These are phyloP conservation scores for Boletus reticulatus DNA, from an alignment of 768 basidiomycete genomes.

Conservation along the genomic window DNA sequence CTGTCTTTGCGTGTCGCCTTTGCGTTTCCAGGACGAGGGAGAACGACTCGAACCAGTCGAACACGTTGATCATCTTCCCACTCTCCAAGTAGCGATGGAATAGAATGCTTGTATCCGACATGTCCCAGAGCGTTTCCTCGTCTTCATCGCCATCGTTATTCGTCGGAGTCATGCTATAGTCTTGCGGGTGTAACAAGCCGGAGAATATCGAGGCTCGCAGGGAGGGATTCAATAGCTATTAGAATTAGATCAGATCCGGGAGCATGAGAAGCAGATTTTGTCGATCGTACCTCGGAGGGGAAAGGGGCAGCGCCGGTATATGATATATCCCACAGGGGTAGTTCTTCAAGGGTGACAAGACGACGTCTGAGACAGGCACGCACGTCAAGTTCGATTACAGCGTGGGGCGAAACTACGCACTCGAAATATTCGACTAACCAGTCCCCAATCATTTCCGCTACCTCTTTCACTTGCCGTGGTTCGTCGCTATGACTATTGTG, in stretches of 20 bases:
- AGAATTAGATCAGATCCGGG: not conserved
- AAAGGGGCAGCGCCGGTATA: slow-evolving; percentile 65
- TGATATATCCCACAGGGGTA: slow-evolving; percentile 68
- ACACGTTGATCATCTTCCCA: slow-evolving; percentile 80
- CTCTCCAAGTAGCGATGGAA: slow-evolving; percentile 77
- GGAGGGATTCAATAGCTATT: slow-evolving; percentile 68
- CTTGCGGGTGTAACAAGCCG: slow-evolving; percentile 58
- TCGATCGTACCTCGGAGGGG: slow-evolving; percentile 56
- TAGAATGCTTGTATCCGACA: slow-evolving; percentile 75
- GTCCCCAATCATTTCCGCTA: slow-evolving; percentile 35
- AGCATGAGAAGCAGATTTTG: not conserved
- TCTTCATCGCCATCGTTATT: slow-evolving; percentile 23
- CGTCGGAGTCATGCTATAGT: slow-evolving; percentile 33
- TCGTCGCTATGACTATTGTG: slow-evolving; percentile 15
- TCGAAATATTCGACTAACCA: slow-evolving; percentile 53
- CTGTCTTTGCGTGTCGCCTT: slow-evolving; percentile 15
- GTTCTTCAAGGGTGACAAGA: slow-evolving; percentile 47
- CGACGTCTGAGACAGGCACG: slow-evolving; percentile 35
- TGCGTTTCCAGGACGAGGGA: slow-evolving; percentile 63
- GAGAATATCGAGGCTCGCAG: slow-evolving; percentile 58
- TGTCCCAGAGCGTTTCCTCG: slow-evolving; percentile 42
- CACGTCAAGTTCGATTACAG: not conserved
- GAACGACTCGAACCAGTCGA: slow-evolving; percentile 87
- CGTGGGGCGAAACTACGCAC: slow-evolving; percentile 32
- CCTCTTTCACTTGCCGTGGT: slow-evolving; percentile 16